Evolutionary conservation across 2,329 filamentous ascomycete genomes (phyloP), one percentile per base, ranked within the genome.

Genomic region (Ascochyta fabae): DNA sequence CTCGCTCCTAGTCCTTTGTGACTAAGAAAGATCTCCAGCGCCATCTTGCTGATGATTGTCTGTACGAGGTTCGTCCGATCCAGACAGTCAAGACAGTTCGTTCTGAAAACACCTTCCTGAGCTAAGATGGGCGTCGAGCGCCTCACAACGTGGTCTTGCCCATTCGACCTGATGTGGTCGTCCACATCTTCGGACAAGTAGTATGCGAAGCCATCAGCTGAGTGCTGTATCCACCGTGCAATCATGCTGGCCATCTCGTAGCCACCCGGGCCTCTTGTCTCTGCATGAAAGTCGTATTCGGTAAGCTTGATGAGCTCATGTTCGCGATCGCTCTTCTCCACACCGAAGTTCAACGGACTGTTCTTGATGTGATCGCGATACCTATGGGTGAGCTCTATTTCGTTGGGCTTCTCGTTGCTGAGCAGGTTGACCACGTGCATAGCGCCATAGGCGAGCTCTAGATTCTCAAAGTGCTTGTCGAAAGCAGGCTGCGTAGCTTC

Each of bases 11-110:
- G 86, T 24, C 83, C 84, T 57, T 88, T 84, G 64, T 96, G 92
- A 13, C 79, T 78, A 3, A 99, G 79, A 66, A 98, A 98, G 0
- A 88, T 82, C 72, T 96, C 92, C 19, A 97, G 82, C 0, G 92
- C 92, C 89, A 97, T 93, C 68, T 92, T 90, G 54, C 93, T 97
- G 66, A 99, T 90, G 62, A 98, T 91, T 0, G 93, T 96, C 77
- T 99, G 95, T 26, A 99, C 92, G 26, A 98, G 81, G 71, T 99
- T 99, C 7, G 95, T 99, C 55, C 95, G 87, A 74, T 99, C 95
- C 39, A 99, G 80, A 72, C 95, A 99, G 74, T 99, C 95, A 24
- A 99, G 81, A 73, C 95, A 99, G 68, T 99, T 99, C 4, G 93
- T 96, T 59, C 94, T 85, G 75, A 98, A 98, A 6, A 96, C 86